Conservation (phyloP, 805 yeast genomes). For the Metschnikowia peoriensis region DNA sequence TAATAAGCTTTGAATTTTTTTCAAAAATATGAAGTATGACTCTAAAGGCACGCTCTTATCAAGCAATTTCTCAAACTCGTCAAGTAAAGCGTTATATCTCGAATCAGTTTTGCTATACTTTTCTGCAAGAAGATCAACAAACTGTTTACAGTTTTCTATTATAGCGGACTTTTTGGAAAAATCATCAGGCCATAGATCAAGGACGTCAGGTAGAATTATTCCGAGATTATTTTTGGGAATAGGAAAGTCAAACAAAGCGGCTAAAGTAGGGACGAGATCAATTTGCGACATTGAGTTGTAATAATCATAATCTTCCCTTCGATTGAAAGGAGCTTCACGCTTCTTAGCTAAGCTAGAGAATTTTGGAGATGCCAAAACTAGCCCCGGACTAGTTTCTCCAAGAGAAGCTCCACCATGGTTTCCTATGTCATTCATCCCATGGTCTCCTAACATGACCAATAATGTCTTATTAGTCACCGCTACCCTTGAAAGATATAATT, state of each 20-base stretch:
- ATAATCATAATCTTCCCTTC: constrained; percentile 49
- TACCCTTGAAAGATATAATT: constrained; percentile 40
- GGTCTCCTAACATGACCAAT: constrained; percentile 83
- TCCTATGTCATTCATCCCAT: constrained; percentile 94
- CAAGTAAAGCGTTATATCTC: constrained; percentile 16
- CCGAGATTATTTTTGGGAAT: constrained; percentile 78
- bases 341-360: constrained; percentile 31
- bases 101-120: constrained; percentile 25
- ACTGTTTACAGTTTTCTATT: constrained; percentile 57
- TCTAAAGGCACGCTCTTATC: constrained; percentile 16
- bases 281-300: constrained; percentile 58
- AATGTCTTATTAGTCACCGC: constrained; percentile 45
- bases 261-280: constrained; percentile 69
- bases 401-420: constrained; percentile 94
- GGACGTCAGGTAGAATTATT: constrained; percentile 55
- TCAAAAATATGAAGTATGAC: constrained; percentile 37
- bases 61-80: constrained; percentile 6
- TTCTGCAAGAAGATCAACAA: constrained; percentile 47
- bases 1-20: constrained; percentile 47
- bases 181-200: constrained; percentile 47
- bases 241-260: constrained; percentile 59
- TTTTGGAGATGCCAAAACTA: constrained; percentile 65
- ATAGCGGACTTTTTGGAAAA: constrained; percentile 36
- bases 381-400: constrained; percentile 89
- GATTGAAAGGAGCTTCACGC: constrained; percentile 36